Base-by-base conservation (phyloP, 2,329 filamentous ascomycete species). In the Nannizzia gypsea region DNA sequence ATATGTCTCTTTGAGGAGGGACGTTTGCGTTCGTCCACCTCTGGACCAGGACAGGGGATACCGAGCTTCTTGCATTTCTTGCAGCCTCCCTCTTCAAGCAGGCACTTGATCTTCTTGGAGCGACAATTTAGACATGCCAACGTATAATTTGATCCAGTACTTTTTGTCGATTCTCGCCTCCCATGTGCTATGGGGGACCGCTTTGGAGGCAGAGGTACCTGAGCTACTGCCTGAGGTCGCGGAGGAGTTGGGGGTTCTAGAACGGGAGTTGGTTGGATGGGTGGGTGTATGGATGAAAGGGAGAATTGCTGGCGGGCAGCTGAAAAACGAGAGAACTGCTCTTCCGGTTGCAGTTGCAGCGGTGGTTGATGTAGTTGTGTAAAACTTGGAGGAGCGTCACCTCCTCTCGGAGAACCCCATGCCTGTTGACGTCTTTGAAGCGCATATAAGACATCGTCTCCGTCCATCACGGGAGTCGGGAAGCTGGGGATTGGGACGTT, bases 1-100 rank as follows among this genome's bases (percentile, higher is more conserved):
- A 64, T 62, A 26, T 64, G 60, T 38, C 55, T 42, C 52, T 64
- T 64, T 38, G 63, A 64, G 1, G 59, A 59, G 9, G 63, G 63
- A n/a, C 61, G 60, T 46, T 61, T 61, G 11, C 59, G 56, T 46
- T 61, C 59, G 20, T 61, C 59, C n/a, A 61, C 36, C 44, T 61
- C 56, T 3, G 59, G 59, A 4, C 59, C 59, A 3, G 59, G 59
- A 15, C 59, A 61, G 13, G 56, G 44, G 26, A 61, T 61, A 24
- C 59, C 59, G 2, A 59, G 56, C 24, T 50, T 58, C 52, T 61
- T 61, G 44, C 59, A 61, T 59, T 59, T 61, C 24, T 58, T 59
- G 28, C 59, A 61, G n/a, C 59, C 59, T 46, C 59, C 59, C 24
- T 58, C 34, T 46, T 61, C 59, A 24, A 48, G 59, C 31, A 54